A percentile compares a stretch with the other conserved stretches of the same genome.
phyloP scores from a whole-genome alignment of 805 yeast genomes.

The Geotrichum ghanense region DNA sequence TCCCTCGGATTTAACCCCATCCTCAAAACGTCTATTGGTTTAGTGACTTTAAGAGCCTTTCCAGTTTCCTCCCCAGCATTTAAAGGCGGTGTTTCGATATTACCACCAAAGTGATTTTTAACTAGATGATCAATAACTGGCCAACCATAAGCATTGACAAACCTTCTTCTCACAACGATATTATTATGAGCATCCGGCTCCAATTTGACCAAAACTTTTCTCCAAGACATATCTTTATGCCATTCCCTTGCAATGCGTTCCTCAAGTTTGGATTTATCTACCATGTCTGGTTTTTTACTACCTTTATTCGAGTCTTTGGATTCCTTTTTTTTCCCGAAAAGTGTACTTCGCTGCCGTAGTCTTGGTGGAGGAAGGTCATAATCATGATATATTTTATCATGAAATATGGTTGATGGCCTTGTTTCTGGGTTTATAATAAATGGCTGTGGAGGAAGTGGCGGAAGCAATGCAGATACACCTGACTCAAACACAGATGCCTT shows the following conservation, averaged over 20 bases:
- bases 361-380: constrained; percentile 52
- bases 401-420: constrained; percentile 60
- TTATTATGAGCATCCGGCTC: constrained; percentile 94
- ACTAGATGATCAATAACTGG: constrained; percentile 79
- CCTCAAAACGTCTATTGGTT: neutral
- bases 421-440: constrained; percentile 57
- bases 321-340: constrained; percentile 3
- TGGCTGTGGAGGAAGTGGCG: constrained; percentile 64
- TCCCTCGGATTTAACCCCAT: neutral
- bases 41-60: neutral
- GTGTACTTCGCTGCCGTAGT: constrained; percentile 8
- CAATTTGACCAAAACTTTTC: constrained; percentile 77
- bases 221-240: constrained; percentile 78
- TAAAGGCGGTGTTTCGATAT: neutral
- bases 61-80: constrained; percentile 2
- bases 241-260: constrained; percentile 83
- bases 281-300: constrained; percentile 12
- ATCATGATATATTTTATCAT: constrained; percentile 65
- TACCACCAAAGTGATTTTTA: constrained; percentile 41
- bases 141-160: constrained; percentile 94
- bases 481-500: constrained; percentile 69
- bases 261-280: constrained; percentile 36
- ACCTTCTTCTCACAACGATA: constrained; percentile 76
- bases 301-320: constrained; percentile 3
- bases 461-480: constrained; percentile 63